Conservation (phyloP, 2,329 filamentous ascomycete species). For the Cryphonectria nitschkei region DNA sequence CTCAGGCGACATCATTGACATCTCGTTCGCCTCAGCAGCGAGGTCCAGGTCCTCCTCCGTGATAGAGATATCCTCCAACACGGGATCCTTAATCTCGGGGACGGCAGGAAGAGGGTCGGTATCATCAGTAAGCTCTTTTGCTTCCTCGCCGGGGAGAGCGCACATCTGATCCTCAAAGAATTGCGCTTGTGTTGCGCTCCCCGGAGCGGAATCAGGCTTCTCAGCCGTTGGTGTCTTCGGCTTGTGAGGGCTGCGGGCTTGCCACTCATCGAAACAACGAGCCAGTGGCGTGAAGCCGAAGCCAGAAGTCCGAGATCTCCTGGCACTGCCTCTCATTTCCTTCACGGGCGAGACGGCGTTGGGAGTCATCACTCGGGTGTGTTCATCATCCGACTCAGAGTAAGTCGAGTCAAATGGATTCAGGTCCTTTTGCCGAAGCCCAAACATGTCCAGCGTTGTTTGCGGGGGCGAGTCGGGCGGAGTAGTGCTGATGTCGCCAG, state of each 20-base stretch:
- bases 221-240: slow-evolving; percentile 34
- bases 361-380: slow-evolving; percentile 30
- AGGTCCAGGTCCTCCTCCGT: slow-evolving; percentile 62
- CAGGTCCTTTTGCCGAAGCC: slow-evolving; percentile 53
- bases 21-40: slow-evolving; percentile 61
- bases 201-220: slow-evolving; percentile 26
- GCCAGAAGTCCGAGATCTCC: slow-evolving; percentile 36
- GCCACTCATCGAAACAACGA: slow-evolving; percentile 54
- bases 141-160: slow-evolving; percentile 41
- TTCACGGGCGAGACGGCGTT: slow-evolving; percentile 30
- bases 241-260: slow-evolving; percentile 56
- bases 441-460: slow-evolving; percentile 40
- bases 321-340: slow-evolving; percentile 31
- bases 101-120: slow-evolving; percentile 27
- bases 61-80: slow-evolving; percentile 52
- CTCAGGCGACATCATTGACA: slow-evolving; percentile 57
- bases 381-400: slow-evolving; percentile 62
- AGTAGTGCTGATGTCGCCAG: slow-evolving; percentile 32
- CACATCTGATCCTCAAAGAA: slow-evolving; percentile 68
- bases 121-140: slow-evolving; percentile 42
- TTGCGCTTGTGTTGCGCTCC: slow-evolving; percentile 33
- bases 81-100: slow-evolving; percentile 36
- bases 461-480: slow-evolving; percentile 38
- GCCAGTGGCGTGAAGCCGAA: slow-evolving; percentile 66
- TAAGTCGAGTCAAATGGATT: slow-evolving; percentile 47